A percentile compares a stretch with the other conserved stretches of the same genome.
Conservation (phyloP, 148 eudicot species). For the Oxyria digyna region DNA sequence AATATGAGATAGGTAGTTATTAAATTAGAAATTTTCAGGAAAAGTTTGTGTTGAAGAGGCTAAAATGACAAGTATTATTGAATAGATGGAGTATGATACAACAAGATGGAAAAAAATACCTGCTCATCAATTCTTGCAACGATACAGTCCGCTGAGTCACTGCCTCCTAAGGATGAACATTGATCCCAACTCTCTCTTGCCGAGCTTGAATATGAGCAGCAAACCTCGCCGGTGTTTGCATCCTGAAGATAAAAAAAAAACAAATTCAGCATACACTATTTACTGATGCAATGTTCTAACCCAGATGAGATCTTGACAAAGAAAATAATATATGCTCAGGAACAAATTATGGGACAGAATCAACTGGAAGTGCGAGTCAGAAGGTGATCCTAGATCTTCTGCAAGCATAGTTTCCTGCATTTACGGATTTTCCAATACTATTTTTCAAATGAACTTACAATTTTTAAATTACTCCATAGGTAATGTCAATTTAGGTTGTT, state of each 20-base stretch:
- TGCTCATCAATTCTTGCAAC: slow-evolving; percentile 22
- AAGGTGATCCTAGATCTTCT: slow-evolving; percentile 2
- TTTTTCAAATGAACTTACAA: background rate
- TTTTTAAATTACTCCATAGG: background rate
- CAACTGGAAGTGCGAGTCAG: slow-evolving; percentile 3
- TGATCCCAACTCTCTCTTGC: slow-evolving; percentile 82
- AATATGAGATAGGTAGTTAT: no score
- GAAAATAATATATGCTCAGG: no score
- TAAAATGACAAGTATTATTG: no score
- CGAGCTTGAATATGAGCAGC: slow-evolving; percentile 72
- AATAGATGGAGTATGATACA: no score
- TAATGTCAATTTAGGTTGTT: background rate
- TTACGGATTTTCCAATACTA: background rate
- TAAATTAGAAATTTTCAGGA: no score
- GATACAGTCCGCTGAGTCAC: slow-evolving; percentile 30
- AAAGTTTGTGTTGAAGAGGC: no score
- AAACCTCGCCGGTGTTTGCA: slow-evolving; percentile 32
- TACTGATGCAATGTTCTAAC: background rate
- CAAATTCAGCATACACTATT: background rate
- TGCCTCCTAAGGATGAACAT: slow-evolving; percentile 75
- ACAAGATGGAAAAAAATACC: no score
- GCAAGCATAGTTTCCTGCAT: background rate
- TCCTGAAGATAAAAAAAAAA: slow-evolving; percentile 29
- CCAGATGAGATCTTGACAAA: no score
- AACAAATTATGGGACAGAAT: background rate